Base-by-base conservation (phyloP, 1,139 yeast species). In the Komagataea norvegica region DNA sequence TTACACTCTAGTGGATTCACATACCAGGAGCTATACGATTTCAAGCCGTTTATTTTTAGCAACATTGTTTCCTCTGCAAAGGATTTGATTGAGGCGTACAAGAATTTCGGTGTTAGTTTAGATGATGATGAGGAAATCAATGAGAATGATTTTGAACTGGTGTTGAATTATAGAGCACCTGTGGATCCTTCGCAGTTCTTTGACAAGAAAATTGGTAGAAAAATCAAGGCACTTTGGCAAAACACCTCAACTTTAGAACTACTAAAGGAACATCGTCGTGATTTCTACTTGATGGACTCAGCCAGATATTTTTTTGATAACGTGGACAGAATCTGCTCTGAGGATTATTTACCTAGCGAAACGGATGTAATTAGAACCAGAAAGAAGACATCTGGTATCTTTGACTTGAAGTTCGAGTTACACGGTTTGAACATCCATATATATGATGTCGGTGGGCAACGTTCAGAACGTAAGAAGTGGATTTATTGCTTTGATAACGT, bases 401-500 rank as follows among this genome's bases (percentile, higher is more conserved):
- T 80, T 55, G 96, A 87, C 56, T 79, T 86, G 45, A 70, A 72
- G 41, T 85, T 88, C 54, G 79, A 80, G 47, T 75, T 87, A 79
- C 89, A 86, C 28, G 75, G 74, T 36, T 65, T 86, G 40, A 79
- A 79, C 54, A 74, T 87, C 41, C 95, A 86, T 60, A 77, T 88
- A 72, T 87, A 73, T 57, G 96, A 88, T 59, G 96, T 88, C 34
- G 96, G 96, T 45, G 96, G 96, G 2, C 96, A 88, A 62, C 68
- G 96, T 51, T 79, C 91, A 2, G 96, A 88, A 63, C 77, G 96
- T 38, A 86, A 86, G 55, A 88, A 88, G 60, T 88, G 96, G 96
- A 88, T 88, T 48, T 94, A 88, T 61, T 88, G 96, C 57, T 88
- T 88, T 55, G 95, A 88, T 60, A 87, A 88, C 52, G 96, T 88